phyloP scores from a whole-genome alignment of 305 asterid genomes.

The Coffea humblotiana region DNA sequence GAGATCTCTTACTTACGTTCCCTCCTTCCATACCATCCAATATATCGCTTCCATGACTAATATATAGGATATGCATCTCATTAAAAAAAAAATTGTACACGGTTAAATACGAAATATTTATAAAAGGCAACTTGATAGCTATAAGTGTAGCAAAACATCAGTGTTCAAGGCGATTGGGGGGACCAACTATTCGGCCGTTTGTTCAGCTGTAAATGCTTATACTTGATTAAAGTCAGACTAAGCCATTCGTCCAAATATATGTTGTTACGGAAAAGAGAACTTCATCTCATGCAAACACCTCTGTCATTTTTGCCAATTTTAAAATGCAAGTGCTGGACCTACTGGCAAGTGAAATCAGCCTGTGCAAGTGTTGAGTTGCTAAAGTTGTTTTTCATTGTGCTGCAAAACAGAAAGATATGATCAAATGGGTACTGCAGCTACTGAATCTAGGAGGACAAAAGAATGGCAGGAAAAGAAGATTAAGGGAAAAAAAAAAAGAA shows the following conservation, averaged over 20 bases:
- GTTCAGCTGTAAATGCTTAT: neutral
- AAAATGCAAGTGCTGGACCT: neutral
- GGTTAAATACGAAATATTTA: neutral
- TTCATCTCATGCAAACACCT: neutral
- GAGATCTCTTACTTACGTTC: too few species aligned
- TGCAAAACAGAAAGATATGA: neutral
- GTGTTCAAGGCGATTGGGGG: neutral
- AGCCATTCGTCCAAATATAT: neutral
- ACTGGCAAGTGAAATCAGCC: neutral
- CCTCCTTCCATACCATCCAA: too few species aligned
- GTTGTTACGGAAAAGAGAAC: neutral
- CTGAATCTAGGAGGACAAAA: neutral
- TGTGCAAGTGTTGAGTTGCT: neutral
- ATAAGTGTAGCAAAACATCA: too few species aligned
- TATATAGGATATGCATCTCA: too few species aligned
- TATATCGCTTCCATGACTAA: too few species aligned
- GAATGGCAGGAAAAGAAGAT: too few species aligned
- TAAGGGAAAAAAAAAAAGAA: too few species aligned
- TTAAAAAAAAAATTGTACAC: too few species aligned
- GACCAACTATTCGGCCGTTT: neutral
- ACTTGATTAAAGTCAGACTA: neutral
- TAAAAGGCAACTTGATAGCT: too few species aligned
- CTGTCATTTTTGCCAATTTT: neutral
- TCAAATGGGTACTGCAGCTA: neutral
- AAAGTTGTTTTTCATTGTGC: neutral